Evolutionary conservation across 208 protist species (phyloP).

Genomic region (Acanthamoeba lenticulata): DNA sequence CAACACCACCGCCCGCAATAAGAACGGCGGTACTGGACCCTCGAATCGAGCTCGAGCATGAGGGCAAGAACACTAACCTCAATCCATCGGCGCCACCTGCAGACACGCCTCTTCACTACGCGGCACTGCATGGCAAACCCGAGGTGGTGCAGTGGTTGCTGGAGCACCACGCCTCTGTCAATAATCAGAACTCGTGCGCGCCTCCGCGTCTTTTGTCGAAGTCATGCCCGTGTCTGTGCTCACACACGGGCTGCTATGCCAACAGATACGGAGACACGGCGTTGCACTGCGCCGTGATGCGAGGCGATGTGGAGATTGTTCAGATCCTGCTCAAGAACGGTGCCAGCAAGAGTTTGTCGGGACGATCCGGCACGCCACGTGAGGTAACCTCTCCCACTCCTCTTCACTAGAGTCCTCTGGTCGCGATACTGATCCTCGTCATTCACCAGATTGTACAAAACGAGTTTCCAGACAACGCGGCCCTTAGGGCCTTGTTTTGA

Average conservation of each 20-base stretch:
- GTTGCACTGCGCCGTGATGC: not conserved
- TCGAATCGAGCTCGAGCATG: too few species aligned
- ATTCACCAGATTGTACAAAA: not conserved
- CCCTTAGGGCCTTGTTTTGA: not conserved
- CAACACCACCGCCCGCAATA: not conserved
- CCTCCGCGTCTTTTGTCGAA: too few species aligned
- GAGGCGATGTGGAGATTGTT: slow-evolving; percentile 12
- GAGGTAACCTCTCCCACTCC: not conserved
- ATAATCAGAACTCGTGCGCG: slow-evolving; percentile 15
- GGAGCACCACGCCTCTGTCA: not conserved
- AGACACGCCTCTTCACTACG: slow-evolving; percentile 11
- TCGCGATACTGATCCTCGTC: not conserved
- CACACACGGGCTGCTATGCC: not conserved
- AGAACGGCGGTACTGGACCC: slow-evolving; percentile 28
- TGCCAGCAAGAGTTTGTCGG: not conserved
- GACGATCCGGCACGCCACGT: not conserved
- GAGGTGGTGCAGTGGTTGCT: not conserved
- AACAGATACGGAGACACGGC: slow-evolving; percentile 30
- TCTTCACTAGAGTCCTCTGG: too few species aligned
- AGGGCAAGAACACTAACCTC: too few species aligned
- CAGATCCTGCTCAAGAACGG: slow-evolving; percentile 12
- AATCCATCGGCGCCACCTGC: not conserved
- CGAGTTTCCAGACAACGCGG: not conserved
- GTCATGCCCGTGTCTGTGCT: too few species aligned
- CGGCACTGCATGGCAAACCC: not conserved